Percentiles rank a stretch among this genome's conserved stretches.
Evolutionary conservation across 1,284 basidiomycete genomes (phyloP).

Genomic region (Abortiporus biennis): DNA sequence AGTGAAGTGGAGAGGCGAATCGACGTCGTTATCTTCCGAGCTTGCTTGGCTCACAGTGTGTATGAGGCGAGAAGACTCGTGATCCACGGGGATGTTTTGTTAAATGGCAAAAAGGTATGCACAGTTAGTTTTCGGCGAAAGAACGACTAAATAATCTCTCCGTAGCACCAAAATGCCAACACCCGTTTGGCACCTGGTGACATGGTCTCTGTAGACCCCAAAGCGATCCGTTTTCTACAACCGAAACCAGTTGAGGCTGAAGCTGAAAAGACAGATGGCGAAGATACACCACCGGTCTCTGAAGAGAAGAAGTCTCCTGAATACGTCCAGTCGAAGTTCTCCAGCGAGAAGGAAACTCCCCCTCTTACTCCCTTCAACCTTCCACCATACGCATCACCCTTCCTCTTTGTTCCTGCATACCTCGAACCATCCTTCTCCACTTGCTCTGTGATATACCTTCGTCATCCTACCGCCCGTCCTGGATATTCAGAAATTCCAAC

Average conservation of each 20-base stretch:
- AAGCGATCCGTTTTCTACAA: conserved; percentile 74
- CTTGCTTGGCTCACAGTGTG: conserved; percentile 86
- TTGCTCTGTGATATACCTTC: conserved; percentile 91
- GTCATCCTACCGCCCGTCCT: conserved; percentile 92
- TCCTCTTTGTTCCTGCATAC: conserved; percentile 94
- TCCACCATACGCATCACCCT: conserved; percentile 84
- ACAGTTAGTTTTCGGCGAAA: conserved; percentile 1
- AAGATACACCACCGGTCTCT: no score
- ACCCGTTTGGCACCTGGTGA: conserved; percentile 93
- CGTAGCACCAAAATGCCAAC: conserved; percentile 80
- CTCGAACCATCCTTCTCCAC: conserved; percentile 88
- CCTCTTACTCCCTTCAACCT: conserved; percentile 76
- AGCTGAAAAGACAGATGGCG: no score
- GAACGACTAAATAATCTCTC: not conserved
- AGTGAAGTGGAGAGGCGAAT: conserved; percentile 89
- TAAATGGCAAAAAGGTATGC: conserved; percentile 87
- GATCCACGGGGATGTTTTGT: conserved; percentile 80
- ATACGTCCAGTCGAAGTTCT: not conserved
- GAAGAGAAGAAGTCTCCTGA: conserved; percentile 15
- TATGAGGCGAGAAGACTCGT: conserved; percentile 88
- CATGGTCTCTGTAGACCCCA: conserved; percentile 85
- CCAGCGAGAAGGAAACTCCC: not conserved
- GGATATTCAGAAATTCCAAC: conserved; percentile 91
- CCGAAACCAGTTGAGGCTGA: conserved; percentile 15
- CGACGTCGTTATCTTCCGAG: conserved; percentile 89